Evolutionary conservation across 768 basidiomycete genomes (phyloP).

Genomic region (Tylopilus subfusipes): DNA sequence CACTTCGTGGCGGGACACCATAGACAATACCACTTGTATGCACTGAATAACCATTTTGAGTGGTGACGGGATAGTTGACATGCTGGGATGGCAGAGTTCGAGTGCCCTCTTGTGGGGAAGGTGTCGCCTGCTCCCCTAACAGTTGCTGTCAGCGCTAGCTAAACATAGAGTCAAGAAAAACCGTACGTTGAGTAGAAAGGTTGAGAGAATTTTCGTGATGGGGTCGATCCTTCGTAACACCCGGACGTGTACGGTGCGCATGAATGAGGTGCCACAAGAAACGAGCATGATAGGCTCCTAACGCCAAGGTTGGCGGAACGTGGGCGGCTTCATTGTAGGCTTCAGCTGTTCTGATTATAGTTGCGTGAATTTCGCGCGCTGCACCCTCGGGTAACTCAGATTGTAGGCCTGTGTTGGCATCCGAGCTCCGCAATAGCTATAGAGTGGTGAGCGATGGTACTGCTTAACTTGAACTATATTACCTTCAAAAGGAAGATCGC

Average conservation of each 20-base stretch:
- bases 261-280: conserved; percentile 73
- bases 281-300: conserved; percentile 74
- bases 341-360: conserved; percentile 69
- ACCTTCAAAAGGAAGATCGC: conserved; percentile 80
- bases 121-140: conserved; percentile 24
- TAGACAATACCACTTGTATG: conserved; percentile 16
- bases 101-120: conserved; percentile 20
- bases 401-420: conserved; percentile 52
- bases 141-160: conserved; percentile 8
- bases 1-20: conserved; percentile 10
- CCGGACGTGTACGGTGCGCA: conserved; percentile 49
- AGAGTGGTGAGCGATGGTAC: conserved; percentile 1
- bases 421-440: conserved; percentile 68
- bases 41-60: conserved; percentile 18
- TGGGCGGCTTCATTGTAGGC: conserved; percentile 73
- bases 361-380: conserved; percentile 57
- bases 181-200: conserved; percentile 52
- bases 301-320: conserved; percentile 55
- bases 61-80: conserved; percentile 15
- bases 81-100: conserved; percentile 11
- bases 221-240: conserved; percentile 36
- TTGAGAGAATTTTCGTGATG: conserved; percentile 48
- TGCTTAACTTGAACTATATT: conserved; percentile 9
- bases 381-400: conserved; percentile 60
- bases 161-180: neutral